Base-by-base conservation (phyloP, 257 asterid species). In the Capsicum baccatum region DNA sequence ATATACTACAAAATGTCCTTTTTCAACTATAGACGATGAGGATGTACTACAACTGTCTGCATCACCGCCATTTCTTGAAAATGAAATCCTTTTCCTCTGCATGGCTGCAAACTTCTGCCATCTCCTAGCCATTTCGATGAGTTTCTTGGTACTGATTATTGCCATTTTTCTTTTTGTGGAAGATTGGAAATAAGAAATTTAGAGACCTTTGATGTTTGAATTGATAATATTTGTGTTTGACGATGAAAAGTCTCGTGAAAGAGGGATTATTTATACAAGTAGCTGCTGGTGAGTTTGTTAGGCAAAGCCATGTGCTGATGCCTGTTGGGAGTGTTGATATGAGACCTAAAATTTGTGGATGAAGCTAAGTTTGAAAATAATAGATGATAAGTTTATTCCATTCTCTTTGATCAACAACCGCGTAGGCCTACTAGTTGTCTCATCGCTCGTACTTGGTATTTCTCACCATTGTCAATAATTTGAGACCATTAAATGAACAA, bases 1-100 rank as follows among this genome's bases (percentile, higher is more conserved):
- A 17, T 89, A 90, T 8, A 86, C 84, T 3, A 87, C 76, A 81
- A 91, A 85, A 80, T 88, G 86, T 26, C 93, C 92, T 68, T 85
- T 91, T 52, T 85, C 88, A 8, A 84, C 69, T 10, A 58, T 10
- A 0, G 5, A 9, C 0, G 82, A 3, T 10, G 64, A 26, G 0
- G 44, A 57, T 0, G n/a, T 15, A 57, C 50, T 37, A 0, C 48
- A 52, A 50, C 2, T 8, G 5, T 52, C 81, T 21, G 0, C 37
- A n/a, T 63, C 16, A 4, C 14, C 37, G 0, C 2, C 54, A 6
- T 85, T 81, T 67, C 35, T 55, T 56, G 44, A 7, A n/a, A 66
- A 26, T 1, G 83, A 10, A 9, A 83, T 54, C 58, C 80, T 47
- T 17, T n/a, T 71, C 10, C 80, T 47, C 58, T 71, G n/a, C 58